Base-by-base conservation (phyloP, 495 filamentous ascomycete genomes). In the Hypoxylon perforatum region DNA sequence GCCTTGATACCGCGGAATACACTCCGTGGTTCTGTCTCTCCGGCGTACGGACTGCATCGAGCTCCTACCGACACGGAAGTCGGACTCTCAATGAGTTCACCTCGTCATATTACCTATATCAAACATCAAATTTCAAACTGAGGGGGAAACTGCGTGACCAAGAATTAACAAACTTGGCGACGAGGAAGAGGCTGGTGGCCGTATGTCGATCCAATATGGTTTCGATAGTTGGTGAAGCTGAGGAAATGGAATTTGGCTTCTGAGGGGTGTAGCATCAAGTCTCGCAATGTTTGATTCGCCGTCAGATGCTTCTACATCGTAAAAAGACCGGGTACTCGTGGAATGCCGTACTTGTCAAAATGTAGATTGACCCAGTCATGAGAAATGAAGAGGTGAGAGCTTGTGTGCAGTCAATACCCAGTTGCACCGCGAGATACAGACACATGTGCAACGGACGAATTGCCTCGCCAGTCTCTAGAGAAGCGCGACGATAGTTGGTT, bases 21-120 rank as follows among this genome's bases (percentile, higher is more conserved):
- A 87, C 58, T 77, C 82, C 48, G 81, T 85, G 67, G 78, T 80
- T 1, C 81, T 88, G 12, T 81, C 82, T 11, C 78, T 21, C 69
- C 82, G 10, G 81, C 81, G 33, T 76, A 84, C 21, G 82, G 86
- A 61, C 84, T 81, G n/a, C 85, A 71, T 80, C 74, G 54, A 85
- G 87, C 54, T 79, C 82, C 28, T 80, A 76, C 30, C 15, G 80
- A 84, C 18, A 84, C 83, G 57, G 83, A 83, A 53, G 78, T 80
- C 78, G 77, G 71, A 6, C 82, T 86, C 68, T 83, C 85, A 69
- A 86, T 84, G 86, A 82, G 2, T 82, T 78, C 49, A 86, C 83
- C 59, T 85, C 83, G 18, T 76, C 77, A 35, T 82, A 80, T 70
- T 81, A 33, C 8, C 30, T 33, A 81, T 74, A 78, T 84, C 61